A percentile compares a stretch with the other conserved stretches of the same genome.
Evolutionary conservation across 768 basidiomycete genomes (phyloP).

Genomic region (Boletales sp.): DNA sequence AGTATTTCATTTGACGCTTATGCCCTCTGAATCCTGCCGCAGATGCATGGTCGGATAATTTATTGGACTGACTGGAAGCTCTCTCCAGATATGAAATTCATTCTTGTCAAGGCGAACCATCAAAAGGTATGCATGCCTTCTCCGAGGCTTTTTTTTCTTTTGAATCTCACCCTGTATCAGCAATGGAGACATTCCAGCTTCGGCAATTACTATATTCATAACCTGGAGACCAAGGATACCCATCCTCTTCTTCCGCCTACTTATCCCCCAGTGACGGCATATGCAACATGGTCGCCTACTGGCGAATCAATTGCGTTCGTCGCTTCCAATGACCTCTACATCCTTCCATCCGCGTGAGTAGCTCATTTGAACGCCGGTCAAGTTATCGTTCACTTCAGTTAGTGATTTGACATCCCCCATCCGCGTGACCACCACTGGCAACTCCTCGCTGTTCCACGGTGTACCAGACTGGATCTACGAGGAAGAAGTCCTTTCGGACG

Average conservation of each 20-base stretch:
- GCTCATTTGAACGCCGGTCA: background rate
- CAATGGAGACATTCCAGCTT: slow-evolving; percentile 94
- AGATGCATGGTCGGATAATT: slow-evolving; percentile 57
- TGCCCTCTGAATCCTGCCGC: slow-evolving; percentile 4
- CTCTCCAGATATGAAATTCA: slow-evolving; percentile 87
- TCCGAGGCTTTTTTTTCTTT: background rate
- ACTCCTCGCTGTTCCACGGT: slow-evolving; percentile 84
- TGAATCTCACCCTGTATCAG: slow-evolving; percentile 35
- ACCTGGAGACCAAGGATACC: slow-evolving; percentile 64
- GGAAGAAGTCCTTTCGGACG: slow-evolving; percentile 76
- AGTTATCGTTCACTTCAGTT: slow-evolving; percentile 2
- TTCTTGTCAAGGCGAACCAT: slow-evolving; percentile 75
- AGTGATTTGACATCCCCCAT: slow-evolving; percentile 48
- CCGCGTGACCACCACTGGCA: slow-evolving; percentile 79
- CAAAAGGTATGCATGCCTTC: slow-evolving; percentile 51
- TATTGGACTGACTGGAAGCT: slow-evolving; percentile 67
- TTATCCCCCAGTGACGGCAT: slow-evolving; percentile 67
- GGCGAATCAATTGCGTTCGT: slow-evolving; percentile 85
- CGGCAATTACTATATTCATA: slow-evolving; percentile 92
- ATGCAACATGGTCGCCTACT: slow-evolving; percentile 86
- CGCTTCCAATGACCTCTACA: slow-evolving; percentile 81
- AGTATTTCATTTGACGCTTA: background rate
- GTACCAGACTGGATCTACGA: slow-evolving; percentile 98
- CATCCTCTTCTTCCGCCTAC: slow-evolving; percentile 67
- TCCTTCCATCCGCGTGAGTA: slow-evolving; percentile 65